These are phyloP conservation scores for Carallia brachiata DNA, from an alignment of 345 rosid species.

Conservation along the genomic window DNA sequence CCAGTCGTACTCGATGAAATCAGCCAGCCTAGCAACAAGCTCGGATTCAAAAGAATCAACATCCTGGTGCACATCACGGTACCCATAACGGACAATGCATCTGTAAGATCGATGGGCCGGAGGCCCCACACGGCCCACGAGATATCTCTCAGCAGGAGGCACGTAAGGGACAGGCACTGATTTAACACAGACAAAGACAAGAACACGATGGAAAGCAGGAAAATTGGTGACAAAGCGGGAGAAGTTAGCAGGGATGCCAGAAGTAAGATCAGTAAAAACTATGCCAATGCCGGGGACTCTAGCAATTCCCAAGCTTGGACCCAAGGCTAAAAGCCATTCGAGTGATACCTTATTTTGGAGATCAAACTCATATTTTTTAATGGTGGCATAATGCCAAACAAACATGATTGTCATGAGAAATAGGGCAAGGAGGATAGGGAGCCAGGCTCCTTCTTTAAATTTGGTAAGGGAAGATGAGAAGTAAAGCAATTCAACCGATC, in stretches of 20 bases:
- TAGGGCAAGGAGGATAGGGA: constrained; percentile 92
- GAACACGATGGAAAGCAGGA: constrained; percentile 90
- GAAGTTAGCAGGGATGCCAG: constrained; percentile 97
- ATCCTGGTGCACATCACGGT: constrained; percentile 95
- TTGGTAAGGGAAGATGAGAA: constrained; percentile 98
- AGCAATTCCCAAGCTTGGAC: constrained; percentile 86
- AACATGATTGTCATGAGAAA: constrained; percentile 87
- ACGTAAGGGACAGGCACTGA: constrained; percentile 92
- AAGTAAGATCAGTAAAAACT: constrained; percentile 89
- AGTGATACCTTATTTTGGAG: constrained; percentile 94
- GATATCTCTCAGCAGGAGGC: constrained; percentile 86
- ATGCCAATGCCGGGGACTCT: constrained; percentile 94
- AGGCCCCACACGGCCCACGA: constrained; percentile 94
- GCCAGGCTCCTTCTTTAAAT: constrained; percentile 98
- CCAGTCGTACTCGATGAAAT: constrained; percentile 81
- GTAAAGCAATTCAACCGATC: constrained; percentile 83
- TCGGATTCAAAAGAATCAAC: constrained; percentile 84
- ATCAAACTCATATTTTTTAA: constrained; percentile 89
- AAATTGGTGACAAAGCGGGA: constrained; percentile 98
- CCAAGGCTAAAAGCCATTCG: constrained; percentile 95
- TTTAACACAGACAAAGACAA: constrained; percentile 89
- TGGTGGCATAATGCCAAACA: constrained; percentile 93
- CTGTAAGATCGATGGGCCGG: constrained; percentile 79
- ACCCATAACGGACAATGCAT: constrained; percentile 88
- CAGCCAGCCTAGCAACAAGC: constrained; percentile 60